Conservation (phyloP, 768 basidiomycete genomes). For the Boletus barrowsii region DNA sequence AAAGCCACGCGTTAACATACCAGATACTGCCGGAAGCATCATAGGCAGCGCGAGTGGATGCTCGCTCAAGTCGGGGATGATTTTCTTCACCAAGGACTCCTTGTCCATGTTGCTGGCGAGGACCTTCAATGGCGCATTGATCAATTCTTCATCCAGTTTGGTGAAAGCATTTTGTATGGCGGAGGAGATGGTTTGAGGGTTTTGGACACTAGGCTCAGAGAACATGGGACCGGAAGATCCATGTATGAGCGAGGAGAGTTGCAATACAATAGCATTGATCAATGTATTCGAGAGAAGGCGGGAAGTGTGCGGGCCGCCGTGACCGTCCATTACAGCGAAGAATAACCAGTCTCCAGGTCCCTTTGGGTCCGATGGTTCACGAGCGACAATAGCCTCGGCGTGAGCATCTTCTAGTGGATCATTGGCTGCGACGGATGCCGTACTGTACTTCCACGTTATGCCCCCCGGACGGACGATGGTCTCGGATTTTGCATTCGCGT, state of each 20-base stretch:
- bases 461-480: conserved; percentile 50
- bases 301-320: conserved; percentile 82
- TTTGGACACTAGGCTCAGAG: conserved; percentile 36
- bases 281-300: conserved; percentile 78
- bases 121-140: conserved; percentile 72
- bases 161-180: conserved; percentile 78
- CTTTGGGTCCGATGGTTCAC: conserved; percentile 57
- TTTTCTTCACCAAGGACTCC: conserved; percentile 47
- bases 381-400: conserved; percentile 62
- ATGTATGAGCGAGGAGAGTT: conserved; percentile 57
- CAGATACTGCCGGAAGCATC: conserved; percentile 83
- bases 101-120: conserved; percentile 57
- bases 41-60: conserved; percentile 67
- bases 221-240: conserved; percentile 32
- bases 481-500: conserved; percentile 48
- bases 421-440: conserved; percentile 80
- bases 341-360: conserved; percentile 73
- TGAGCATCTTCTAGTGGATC: conserved; percentile 90
- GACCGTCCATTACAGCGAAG: conserved; percentile 90
- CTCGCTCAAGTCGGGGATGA: conserved; percentile 62
- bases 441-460: conserved; percentile 71
- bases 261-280: conserved; percentile 78
- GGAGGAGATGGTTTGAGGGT: conserved; percentile 53
- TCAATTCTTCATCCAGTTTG: conserved; percentile 80
- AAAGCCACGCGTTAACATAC: conserved; percentile 30